Percentiles rank a stretch among this genome's conserved stretches.
Conservation (phyloP, 176 grass and related monocot species). For the Urochloa ruziziensis region DNA sequence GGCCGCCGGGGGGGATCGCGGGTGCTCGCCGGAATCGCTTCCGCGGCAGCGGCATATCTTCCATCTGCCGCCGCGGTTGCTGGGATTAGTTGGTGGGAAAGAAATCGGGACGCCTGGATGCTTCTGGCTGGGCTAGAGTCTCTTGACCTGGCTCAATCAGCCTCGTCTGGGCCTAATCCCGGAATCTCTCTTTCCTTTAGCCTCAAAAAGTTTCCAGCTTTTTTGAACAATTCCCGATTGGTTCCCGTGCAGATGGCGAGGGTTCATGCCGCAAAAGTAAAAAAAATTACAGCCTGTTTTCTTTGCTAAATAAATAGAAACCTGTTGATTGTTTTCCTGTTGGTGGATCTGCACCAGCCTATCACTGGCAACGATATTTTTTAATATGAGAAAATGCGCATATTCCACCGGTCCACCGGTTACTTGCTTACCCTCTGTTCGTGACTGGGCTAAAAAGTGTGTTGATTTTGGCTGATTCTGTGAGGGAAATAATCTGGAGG, state of each 20-base stretch:
- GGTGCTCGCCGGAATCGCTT: background rate
- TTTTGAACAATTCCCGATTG: constrained; percentile 28
- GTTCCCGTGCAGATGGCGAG: constrained; percentile 8
- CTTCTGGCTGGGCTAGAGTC: constrained; percentile 39
- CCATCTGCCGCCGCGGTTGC: background rate
- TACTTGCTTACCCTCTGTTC: too few relatives aligned
- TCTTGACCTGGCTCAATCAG: constrained; percentile 14
- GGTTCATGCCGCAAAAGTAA: background rate
- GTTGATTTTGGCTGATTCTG: too few relatives aligned
- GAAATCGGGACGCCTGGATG: constrained; percentile 10
- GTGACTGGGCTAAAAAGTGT: too few relatives aligned
- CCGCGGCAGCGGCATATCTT: background rate
- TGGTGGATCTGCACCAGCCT: too few relatives aligned
- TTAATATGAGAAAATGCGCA: too few relatives aligned
- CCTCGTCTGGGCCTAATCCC: background rate
- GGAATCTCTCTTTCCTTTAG: constrained; percentile 33
- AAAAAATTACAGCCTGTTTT: too few relatives aligned
- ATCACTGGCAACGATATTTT: too few relatives aligned
- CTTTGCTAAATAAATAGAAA: too few relatives aligned
- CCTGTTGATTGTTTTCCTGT: too few relatives aligned
- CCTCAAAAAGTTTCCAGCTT: background rate
- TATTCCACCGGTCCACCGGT: too few relatives aligned
- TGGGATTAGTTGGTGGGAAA: background rate
- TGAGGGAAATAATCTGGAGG: too few relatives aligned
- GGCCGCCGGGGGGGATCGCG: background rate